These are phyloP conservation scores for Pleurotus tuoliensis DNA, from an alignment of 768 basidiomycete genomes.

Conservation along the genomic window DNA sequence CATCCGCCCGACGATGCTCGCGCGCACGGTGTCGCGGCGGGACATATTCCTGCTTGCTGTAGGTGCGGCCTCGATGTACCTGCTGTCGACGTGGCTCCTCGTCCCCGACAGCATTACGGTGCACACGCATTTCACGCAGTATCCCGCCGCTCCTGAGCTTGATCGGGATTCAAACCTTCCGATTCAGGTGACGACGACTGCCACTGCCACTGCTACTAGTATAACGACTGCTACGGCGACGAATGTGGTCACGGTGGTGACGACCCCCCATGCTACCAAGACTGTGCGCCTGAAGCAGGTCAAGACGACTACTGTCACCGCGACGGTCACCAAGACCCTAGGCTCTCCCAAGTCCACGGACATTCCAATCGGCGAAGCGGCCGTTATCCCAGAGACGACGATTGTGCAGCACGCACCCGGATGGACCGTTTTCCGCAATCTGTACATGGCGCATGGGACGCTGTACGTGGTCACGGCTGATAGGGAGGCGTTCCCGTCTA, in stretches of 20 bases:
- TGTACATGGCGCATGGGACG: constrained; percentile 85
- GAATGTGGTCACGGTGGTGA: neutral
- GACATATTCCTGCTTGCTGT: neutral
- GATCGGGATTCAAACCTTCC: neutral
- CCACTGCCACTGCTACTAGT: neutral
- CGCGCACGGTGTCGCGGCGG: neutral
- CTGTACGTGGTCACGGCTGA: constrained; percentile 53
- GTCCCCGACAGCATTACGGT: neutral
- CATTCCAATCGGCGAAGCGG: constrained; percentile 9
- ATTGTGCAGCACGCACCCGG: constrained; percentile 69
- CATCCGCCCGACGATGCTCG: too few relatives aligned
- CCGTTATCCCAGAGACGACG: constrained; percentile 45
- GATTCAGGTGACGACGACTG: neutral
- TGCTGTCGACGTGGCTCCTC: neutral
- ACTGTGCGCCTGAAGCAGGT: too few relatives aligned
- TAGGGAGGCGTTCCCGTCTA: constrained; percentile 29
- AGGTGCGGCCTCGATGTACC: neutral
- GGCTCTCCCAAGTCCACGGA: neutral
- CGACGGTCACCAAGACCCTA: neutral
- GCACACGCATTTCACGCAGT: neutral
- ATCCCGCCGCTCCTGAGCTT: neutral
- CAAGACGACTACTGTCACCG: neutral
- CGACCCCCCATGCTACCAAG: too few relatives aligned
- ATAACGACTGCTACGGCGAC: neutral
- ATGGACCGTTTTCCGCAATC: constrained; percentile 79